Percentiles rank a stretch among this genome's conserved stretches.
phyloP scores from a whole-genome alignment of 208 protist species.

The Leishmania gerbilli region DNA sequence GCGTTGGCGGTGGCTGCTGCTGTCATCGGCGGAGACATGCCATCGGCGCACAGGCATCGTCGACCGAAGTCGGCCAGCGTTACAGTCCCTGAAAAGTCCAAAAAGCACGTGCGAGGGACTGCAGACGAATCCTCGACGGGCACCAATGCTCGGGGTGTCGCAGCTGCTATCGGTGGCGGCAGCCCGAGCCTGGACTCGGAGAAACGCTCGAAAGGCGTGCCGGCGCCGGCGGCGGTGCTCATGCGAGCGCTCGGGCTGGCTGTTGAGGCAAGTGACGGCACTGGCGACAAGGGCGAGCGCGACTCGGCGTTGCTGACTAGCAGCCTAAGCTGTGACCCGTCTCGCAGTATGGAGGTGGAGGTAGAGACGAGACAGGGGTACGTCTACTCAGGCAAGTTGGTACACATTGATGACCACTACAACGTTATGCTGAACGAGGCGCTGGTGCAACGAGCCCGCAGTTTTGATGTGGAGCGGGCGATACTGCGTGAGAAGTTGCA shows the following conservation, averaged over 20 bases:
- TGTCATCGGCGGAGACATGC: background rate
- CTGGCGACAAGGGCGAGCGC: background rate
- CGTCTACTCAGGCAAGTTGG: slow-evolving; percentile 69
- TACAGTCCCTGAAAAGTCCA: background rate
- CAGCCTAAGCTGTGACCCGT: slow-evolving; percentile 1
- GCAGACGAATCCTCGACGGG: background rate
- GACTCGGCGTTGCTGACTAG: slow-evolving; percentile 5
- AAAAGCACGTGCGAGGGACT: background rate
- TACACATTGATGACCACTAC: slow-evolving; percentile 70
- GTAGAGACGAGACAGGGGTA: slow-evolving; percentile 88
- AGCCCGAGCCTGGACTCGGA: background rate
- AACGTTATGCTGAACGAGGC: slow-evolving; percentile 73
- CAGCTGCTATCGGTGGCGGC: background rate
- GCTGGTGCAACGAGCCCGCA: slow-evolving; percentile 54
- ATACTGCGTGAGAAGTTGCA: slow-evolving; percentile 23
- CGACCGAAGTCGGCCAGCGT: background rate
- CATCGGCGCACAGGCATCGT: background rate
- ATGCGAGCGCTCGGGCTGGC: slow-evolving; percentile 21
- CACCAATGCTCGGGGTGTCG: background rate
- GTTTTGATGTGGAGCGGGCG: slow-evolving; percentile 64
- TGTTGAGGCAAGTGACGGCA: background rate
- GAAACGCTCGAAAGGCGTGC: slow-evolving; percentile 9
- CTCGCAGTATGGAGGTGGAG: slow-evolving; percentile 50
- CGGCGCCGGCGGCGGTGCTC: slow-evolving; percentile 35
- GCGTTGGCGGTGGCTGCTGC: background rate